phyloP scores from a whole-genome alignment of 768 basidiomycete genomes.

The Hygrophorus pudorinus region DNA sequence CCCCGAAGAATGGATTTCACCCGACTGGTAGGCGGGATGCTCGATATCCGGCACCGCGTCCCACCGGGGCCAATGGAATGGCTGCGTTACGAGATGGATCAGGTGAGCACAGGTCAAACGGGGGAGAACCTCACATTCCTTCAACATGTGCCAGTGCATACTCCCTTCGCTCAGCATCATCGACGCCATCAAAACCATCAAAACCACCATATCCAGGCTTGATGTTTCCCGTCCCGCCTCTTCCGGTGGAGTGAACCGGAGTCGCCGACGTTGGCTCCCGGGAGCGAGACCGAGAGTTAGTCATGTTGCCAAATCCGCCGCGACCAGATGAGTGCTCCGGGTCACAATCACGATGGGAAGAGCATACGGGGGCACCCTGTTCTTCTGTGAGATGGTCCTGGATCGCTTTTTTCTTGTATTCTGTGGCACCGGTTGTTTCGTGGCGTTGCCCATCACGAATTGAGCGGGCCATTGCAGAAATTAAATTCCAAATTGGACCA shows the following conservation, averaged over 20 bases:
- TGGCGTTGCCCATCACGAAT: constrained; percentile 16
- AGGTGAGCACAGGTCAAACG: too few species aligned
- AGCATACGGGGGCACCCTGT: constrained; percentile 19
- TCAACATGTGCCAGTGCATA: constrained; percentile 4
- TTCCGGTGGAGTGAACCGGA: constrained; percentile 10
- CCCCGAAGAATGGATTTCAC: constrained; percentile 2
- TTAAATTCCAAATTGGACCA: too few species aligned
- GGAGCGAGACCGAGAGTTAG: constrained; percentile 41
- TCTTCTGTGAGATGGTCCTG: constrained; percentile 21
- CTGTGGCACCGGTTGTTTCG: constrained; percentile 13
- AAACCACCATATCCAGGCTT: constrained; percentile 3
- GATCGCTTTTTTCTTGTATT: constrained; percentile 32
- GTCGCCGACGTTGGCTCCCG: neutral
- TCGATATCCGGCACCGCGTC: neutral
- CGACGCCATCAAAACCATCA: constrained; percentile 1
- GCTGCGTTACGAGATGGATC: neutral
- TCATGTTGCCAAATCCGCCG: constrained; percentile 57
- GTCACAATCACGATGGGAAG: constrained; percentile 1
- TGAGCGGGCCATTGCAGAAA: too few species aligned
- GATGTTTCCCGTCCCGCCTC: constrained; percentile 14
- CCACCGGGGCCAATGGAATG: constrained; percentile 5
- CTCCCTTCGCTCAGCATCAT: constrained; percentile 8
- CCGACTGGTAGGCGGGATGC: neutral
- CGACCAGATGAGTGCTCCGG: constrained; percentile 47
- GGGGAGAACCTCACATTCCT: constrained; percentile 11